These are phyloP conservation scores for Camptophora hylomeconis DNA, from an alignment of 2,329 filamentous ascomycete genomes.

Conservation along the genomic window DNA sequence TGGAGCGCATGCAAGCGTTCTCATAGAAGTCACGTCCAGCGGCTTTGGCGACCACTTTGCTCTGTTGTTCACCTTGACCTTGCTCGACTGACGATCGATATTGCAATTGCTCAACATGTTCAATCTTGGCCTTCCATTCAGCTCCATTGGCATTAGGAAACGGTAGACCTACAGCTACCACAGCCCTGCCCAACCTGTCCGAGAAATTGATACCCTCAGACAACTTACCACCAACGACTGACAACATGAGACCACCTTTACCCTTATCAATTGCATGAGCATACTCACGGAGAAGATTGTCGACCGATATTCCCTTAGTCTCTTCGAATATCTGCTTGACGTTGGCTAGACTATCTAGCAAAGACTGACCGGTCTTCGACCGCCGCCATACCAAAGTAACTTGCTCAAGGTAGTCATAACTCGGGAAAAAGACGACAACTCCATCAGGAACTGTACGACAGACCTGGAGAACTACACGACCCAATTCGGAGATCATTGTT, in stretches of 20 bases:
- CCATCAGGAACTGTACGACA: slow-evolving; percentile 71
- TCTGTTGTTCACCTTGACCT: slow-evolving; percentile 7
- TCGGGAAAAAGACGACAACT: slow-evolving; percentile 89
- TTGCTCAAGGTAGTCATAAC: slow-evolving; percentile 76
- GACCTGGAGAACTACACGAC: slow-evolving; percentile 57
- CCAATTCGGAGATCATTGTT: slow-evolving; percentile 60
- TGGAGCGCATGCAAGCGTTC: slow-evolving; percentile 89
- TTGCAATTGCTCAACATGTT: slow-evolving; percentile 56
- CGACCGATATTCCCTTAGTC: slow-evolving; percentile 36
- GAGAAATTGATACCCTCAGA: slow-evolving; percentile 98
- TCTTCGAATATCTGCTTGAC: slow-evolving; percentile 51
- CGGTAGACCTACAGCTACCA: slow-evolving; percentile 81
- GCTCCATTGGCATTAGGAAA: slow-evolving; percentile 83
- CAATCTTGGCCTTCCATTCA: slow-evolving; percentile 85
- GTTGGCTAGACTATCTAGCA: slow-evolving; percentile 12
- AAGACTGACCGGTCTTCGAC: slow-evolving; percentile 12
- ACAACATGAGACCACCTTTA: slow-evolving; percentile 67
- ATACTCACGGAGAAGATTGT: slow-evolving; percentile 64
- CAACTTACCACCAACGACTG: slow-evolving; percentile 86
- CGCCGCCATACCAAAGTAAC: slow-evolving; percentile 53
- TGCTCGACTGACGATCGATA: slow-evolving; percentile 11
- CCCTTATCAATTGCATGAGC: slow-evolving; percentile 48
- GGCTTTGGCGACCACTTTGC: slow-evolving; percentile 25
- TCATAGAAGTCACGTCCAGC: slow-evolving; percentile 73
- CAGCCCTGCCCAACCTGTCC: slow-evolving; percentile 74